Conservation (phyloP, 148 eudicot genomes). For the Heliamphora exappendiculata region DNA sequence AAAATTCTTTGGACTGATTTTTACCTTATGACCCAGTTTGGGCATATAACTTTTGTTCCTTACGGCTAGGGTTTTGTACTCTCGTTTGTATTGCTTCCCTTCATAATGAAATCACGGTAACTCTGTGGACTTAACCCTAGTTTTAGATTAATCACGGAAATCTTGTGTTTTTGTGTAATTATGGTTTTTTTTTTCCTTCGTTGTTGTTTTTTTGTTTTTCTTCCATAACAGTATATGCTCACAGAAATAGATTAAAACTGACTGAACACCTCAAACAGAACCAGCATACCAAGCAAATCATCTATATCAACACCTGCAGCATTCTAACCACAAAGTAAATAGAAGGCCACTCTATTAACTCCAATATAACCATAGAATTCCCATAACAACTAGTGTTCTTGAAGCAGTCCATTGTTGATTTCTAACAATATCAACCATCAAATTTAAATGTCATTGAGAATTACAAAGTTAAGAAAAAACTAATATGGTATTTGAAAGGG, state of each 20-base stretch:
- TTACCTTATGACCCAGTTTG: too few relatives aligned
- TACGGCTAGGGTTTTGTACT: too few relatives aligned
- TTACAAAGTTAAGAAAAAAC: neutral
- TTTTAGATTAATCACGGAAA: too few relatives aligned
- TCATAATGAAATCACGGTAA: too few relatives aligned
- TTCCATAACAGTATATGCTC: neutral
- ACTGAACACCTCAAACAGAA: neutral
- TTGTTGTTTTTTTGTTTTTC: too few relatives aligned
- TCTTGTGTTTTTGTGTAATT: too few relatives aligned
- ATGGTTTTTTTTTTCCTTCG: too few relatives aligned
- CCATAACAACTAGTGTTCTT: neutral
- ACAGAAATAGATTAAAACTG: neutral
- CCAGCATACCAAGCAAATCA: neutral
- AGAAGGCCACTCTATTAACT: neutral
- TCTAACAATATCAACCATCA: conserved; percentile 1
- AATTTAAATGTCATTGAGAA: neutral
- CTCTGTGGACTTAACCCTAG: too few relatives aligned
- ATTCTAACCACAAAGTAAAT: neutral
- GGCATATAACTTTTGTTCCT: too few relatives aligned
- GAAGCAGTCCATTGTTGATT: neutral
- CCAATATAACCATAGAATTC: neutral
- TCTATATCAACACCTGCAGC: neutral
- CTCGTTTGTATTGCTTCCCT: too few relatives aligned
- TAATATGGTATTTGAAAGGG: too few relatives aligned
- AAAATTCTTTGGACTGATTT: too few relatives aligned